Percentiles rank a stretch among this genome's conserved stretches.
These are phyloP conservation scores for Cladorrhinum samala DNA, from an alignment of 495 filamentous ascomycete genomes.

Conservation along the genomic window DNA sequence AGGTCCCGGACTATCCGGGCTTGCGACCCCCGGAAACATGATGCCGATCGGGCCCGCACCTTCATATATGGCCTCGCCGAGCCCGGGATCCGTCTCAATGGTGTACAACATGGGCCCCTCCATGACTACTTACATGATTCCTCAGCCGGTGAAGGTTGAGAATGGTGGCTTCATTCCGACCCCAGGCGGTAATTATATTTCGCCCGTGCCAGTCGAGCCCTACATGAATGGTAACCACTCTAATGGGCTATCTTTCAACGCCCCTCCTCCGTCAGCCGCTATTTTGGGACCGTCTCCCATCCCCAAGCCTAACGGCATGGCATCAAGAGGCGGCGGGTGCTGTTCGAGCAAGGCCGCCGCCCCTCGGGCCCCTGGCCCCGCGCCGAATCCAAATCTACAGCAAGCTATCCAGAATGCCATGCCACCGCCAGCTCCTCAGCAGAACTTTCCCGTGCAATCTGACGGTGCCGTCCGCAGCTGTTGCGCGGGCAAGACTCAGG, in stretches of 20 bases:
- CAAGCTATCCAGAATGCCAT: not conserved
- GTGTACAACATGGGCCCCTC: constrained; percentile 9
- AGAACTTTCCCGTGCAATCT: not conserved
- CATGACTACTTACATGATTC: constrained; percentile 2
- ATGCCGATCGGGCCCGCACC: constrained; percentile 2
- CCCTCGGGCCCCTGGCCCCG: not conserved
- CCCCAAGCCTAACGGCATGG: constrained; percentile 6
- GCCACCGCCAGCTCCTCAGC: not conserved
- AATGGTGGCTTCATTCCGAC: constrained; percentile 8
- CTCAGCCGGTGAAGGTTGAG: constrained; percentile 16
- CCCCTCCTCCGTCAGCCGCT: not conserved
- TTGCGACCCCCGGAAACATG: constrained; percentile 3
- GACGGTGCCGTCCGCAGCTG: constrained; percentile 13
- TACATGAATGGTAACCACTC: constrained; percentile 11
- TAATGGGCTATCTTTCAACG: constrained; percentile 2
- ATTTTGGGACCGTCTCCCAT: constrained; percentile 4
- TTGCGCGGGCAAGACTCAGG: constrained; percentile 10
- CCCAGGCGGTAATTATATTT: not conserved
- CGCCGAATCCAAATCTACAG: not conserved
- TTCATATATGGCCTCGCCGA: not conserved
- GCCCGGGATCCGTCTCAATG: constrained; percentile 11
- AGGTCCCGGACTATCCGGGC: constrained; percentile 1
- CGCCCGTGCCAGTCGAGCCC: constrained; percentile 1
- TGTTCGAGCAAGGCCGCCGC: constrained; percentile 5
- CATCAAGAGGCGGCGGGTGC: constrained; percentile 7